Percentiles rank a stretch among this genome's conserved stretches.
phyloP scores from a whole-genome alignment of 441 rosid genomes.

The Cnidoscolus chayamansa region DNA sequence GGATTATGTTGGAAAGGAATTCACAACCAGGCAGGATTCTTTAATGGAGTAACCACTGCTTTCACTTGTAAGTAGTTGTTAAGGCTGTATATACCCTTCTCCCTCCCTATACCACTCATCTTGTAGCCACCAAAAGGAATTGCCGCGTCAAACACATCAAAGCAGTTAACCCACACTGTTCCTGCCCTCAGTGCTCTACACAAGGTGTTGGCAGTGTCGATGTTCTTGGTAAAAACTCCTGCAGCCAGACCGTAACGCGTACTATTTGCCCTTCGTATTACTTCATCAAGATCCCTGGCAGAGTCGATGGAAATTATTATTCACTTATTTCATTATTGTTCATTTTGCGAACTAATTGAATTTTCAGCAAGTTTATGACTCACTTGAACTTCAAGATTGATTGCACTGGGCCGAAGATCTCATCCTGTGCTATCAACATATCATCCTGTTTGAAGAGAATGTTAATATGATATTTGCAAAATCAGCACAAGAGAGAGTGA shows the following conservation, averaged over 20 bases:
- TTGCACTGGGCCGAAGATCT: slow-evolving; percentile 93
- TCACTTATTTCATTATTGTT: too few species aligned
- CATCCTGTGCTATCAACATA: slow-evolving; percentile 79
- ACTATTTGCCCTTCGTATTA: slow-evolving; percentile 61
- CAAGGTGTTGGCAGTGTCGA: slow-evolving; percentile 62
- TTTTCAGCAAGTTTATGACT: slow-evolving; percentile 1
- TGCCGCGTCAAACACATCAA: slow-evolving; percentile 77
- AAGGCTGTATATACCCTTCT: slow-evolving; percentile 85
- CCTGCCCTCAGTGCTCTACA: slow-evolving; percentile 68
- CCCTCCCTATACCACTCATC: slow-evolving; percentile 89
- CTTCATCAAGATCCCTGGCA: slow-evolving; percentile 62
- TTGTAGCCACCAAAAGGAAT: slow-evolving; percentile 91
- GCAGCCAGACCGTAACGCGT: slow-evolving; percentile 73
- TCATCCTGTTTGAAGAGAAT: slow-evolving; percentile 46
- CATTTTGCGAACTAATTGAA: too few species aligned
- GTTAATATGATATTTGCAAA: not conserved
- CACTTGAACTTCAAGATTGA: slow-evolving; percentile 87
- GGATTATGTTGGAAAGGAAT: not conserved
- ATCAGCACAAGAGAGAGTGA: not conserved
- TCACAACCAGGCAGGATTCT: slow-evolving; percentile 76
- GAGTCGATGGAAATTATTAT: not conserved
- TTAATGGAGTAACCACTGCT: slow-evolving; percentile 69
- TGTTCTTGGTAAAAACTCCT: slow-evolving; percentile 64
- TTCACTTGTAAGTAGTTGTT: slow-evolving; percentile 76
- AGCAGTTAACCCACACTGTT: slow-evolving; percentile 85